Conservation (phyloP, 164 flowering plant genomes). For the Macadamia integrifolia region DNA sequence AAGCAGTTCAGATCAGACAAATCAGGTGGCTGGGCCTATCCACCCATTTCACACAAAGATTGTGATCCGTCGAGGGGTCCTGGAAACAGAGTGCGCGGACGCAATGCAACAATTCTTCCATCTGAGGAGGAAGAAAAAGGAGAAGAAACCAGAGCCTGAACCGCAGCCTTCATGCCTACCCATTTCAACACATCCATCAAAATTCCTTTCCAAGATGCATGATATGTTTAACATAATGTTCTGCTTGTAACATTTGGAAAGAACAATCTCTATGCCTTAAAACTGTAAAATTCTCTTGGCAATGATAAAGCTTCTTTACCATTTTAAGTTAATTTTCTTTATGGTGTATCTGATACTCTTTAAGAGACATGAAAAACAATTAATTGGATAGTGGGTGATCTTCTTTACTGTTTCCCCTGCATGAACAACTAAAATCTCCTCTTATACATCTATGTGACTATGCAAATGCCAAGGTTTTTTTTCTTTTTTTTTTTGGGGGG, state of each 20-base stretch:
- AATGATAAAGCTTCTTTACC: slow-evolving; percentile 6
- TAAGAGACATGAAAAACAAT: too few relatives aligned
- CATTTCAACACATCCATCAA: slow-evolving; percentile 31
- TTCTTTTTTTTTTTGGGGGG: too few relatives aligned
- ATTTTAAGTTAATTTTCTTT: too few relatives aligned
- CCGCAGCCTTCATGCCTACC: slow-evolving; percentile 35
- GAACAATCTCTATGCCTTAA: background rate
- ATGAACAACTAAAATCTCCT: too few relatives aligned
- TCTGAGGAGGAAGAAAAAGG: slow-evolving; percentile 66
- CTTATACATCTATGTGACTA: too few relatives aligned
- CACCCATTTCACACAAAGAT: slow-evolving; percentile 97
- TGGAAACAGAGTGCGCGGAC: slow-evolving; percentile 72
- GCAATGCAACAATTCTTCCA: slow-evolving; percentile 17
- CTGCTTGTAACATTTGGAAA: slow-evolving; percentile 30
- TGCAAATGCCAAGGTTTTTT: too few relatives aligned
- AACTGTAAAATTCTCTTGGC: background rate
- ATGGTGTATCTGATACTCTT: background rate
- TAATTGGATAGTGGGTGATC: too few relatives aligned
- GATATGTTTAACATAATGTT: slow-evolving; percentile 37
- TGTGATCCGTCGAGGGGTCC: slow-evolving; percentile 58
- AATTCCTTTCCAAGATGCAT: slow-evolving; percentile 45
- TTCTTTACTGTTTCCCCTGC: too few relatives aligned
- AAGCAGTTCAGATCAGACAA: slow-evolving; percentile 31
- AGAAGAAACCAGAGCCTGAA: slow-evolving; percentile 31
- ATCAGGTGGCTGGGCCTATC: slow-evolving; percentile 59